phyloP scores from a whole-genome alignment of 129 eudicot genomes.

The Helianthus annuus region HanXRQr2.0-SUNRISE NC_035446.2:9212563-9213062 shows the following conservation, averaged over 20 bases:
- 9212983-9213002: conserved; percentile 40
- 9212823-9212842: conserved; percentile 33
- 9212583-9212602: not conserved
- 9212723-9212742: conserved; percentile 36
- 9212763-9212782: conserved; percentile 31
- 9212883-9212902: conserved; percentile 48
- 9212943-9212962: conserved; percentile 30
- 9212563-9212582: not conserved
- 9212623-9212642: conserved; percentile 35
- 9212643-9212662: conserved; percentile 37
- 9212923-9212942: conserved; percentile 51
- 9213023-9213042: conserved; percentile 41
- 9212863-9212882: conserved; percentile 59
- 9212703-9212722: conserved; percentile 32
- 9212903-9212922: conserved; percentile 53
- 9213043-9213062: conserved; percentile 30
- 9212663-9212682: conserved; percentile 27
- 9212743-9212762: conserved; percentile 24
- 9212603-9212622: not conserved
- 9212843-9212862: conserved; percentile 58
- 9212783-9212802: conserved; percentile 32
- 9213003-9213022: conserved; percentile 17
- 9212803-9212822: conserved; percentile 31
- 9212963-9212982: conserved; percentile 44
- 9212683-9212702: conserved; percentile 38